Evolutionary conservation across 2,329 filamentous ascomycete species (phyloP).

Genomic region (Colletotrichum gloeosporioides): DNA sequence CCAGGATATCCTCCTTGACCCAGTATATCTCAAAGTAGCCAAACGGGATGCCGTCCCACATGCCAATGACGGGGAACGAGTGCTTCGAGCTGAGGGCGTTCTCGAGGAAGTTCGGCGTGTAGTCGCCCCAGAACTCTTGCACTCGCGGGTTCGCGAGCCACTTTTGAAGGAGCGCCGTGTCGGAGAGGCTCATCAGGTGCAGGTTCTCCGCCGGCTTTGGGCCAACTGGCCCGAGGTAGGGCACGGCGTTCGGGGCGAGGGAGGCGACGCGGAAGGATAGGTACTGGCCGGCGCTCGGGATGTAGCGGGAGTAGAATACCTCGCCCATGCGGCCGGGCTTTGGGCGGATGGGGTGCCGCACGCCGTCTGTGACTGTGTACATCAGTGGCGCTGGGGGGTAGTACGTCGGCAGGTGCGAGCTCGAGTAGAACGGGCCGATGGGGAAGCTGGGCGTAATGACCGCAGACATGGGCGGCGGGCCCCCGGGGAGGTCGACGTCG

Average conservation of each 20-base stretch:
- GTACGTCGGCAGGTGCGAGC: constrained; percentile 87
- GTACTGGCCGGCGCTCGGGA: constrained; percentile 83
- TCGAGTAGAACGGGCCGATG: constrained; percentile 77
- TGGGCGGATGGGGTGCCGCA: constrained; percentile 85
- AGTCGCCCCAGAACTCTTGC: constrained; percentile 80
- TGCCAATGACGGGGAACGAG: constrained; percentile 88
- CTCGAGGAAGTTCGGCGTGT: constrained; percentile 70
- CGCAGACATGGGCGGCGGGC: constrained; percentile 39
- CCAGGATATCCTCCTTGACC: constrained; percentile 90
- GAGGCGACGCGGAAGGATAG: constrained; percentile 89
- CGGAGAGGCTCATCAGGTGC: constrained; percentile 52
- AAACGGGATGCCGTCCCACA: constrained; percentile 95
- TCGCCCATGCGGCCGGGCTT: constrained; percentile 92
- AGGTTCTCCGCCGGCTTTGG: constrained; percentile 42
- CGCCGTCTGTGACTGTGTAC: constrained; percentile 78
- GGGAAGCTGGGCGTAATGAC: constrained; percentile 43
- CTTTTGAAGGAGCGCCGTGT: constrained; percentile 70
- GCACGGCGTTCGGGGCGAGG: constrained; percentile 65
- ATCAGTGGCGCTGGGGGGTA: constrained; percentile 85
- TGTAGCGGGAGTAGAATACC: constrained; percentile 86
- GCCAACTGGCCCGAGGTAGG: constrained; percentile 66
- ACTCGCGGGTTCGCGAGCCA: constrained; percentile 93
- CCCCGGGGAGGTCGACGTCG: constrained; percentile 42
- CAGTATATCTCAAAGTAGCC: constrained; percentile 99
- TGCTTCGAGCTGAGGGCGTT: constrained; percentile 70